Evolutionary conservation across 306 rosid species (phyloP), one percentile per base, ranked within the genome.

Genomic region (Crotalaria pallida): DNA sequence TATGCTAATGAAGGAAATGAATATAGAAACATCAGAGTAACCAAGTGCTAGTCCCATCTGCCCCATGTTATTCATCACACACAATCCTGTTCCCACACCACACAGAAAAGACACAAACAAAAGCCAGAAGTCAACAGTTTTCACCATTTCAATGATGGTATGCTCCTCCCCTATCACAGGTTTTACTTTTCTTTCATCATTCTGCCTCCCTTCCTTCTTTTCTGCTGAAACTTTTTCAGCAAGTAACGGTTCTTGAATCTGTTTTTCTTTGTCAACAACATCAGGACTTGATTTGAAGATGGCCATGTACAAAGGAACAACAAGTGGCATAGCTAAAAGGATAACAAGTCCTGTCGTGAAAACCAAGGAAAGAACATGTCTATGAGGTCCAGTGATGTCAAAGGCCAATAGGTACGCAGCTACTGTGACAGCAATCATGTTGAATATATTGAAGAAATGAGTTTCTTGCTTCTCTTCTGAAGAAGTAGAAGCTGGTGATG

Each of bases 11-110:
- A 81, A 75, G 8, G 86, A 81, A 11, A 84, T 64, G 78, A 84
- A 84, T 33, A 75, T 68, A 21, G 88, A 78, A 41, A 76, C 81
- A 23, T 76, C 76, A 4, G 6, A 2, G 52, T 84, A 63, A 58
- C 86, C 86, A 13, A 82, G 67, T 12, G 88, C 88, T 19, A 62
- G 27, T 22, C 86, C 88, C 67, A 84, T 81, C 40, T 84, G 86
- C 7, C 80, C 84, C 86, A 81, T 67, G 63, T 84, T 84, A 72
- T 84, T 84, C 81, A 81, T 78, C 57, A 77, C 83, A 64, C 77
- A 69, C 0, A 76, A 7, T 40, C 81, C 81, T 29, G 84, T 71
- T 53, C 81, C 84, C 7, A 81, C 84, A 0, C 84, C 84, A 71
- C 75, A 71, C 0, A 81, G 63, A 65, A 75, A 81, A 7, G 80